These are phyloP conservation scores for Trichoderma sp. DNA, from an alignment of 2,329 filamentous ascomycete genomes.

Conservation along the genomic window DNA sequence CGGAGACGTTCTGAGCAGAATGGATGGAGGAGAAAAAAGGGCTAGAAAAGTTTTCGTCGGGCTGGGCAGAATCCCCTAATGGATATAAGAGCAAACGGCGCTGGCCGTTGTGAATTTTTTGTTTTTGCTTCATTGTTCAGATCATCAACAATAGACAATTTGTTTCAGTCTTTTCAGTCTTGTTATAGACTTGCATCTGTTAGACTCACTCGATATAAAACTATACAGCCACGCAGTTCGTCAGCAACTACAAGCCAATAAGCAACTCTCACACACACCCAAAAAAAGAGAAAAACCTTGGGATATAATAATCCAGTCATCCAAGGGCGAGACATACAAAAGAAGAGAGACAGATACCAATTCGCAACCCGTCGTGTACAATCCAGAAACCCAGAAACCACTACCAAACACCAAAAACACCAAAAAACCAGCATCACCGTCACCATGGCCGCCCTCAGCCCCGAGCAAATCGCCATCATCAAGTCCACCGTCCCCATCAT, in stretches of 20 bases:
- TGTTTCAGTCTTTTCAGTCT: background rate
- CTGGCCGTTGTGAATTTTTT: background rate
- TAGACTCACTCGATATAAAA: background rate
- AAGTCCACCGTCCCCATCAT: slow-evolving; percentile 74
- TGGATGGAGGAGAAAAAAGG: background rate
- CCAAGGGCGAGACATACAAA: background rate
- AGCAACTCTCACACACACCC: background rate
- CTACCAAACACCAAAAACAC: background rate
- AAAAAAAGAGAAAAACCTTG: background rate
- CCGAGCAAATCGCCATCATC: slow-evolving; percentile 65
- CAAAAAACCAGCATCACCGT: background rate
- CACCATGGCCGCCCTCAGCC: slow-evolving; percentile 51
- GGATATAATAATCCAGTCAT: background rate
- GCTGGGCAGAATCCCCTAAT: too few species aligned
- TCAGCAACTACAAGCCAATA: background rate
- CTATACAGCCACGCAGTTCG: background rate
- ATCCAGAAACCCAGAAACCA: background rate
- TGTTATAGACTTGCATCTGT: slow-evolving; percentile 1
- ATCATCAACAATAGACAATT: background rate
- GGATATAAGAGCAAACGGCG: background rate
- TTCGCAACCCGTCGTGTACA: background rate
- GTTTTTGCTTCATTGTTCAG: background rate
- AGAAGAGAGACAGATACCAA: background rate
- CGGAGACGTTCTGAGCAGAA: slow-evolving; percentile 5
- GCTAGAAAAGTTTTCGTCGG: background rate